Conservation (phyloP, 2,329 filamentous ascomycete genomes). For the Capronia coronata region DNA sequence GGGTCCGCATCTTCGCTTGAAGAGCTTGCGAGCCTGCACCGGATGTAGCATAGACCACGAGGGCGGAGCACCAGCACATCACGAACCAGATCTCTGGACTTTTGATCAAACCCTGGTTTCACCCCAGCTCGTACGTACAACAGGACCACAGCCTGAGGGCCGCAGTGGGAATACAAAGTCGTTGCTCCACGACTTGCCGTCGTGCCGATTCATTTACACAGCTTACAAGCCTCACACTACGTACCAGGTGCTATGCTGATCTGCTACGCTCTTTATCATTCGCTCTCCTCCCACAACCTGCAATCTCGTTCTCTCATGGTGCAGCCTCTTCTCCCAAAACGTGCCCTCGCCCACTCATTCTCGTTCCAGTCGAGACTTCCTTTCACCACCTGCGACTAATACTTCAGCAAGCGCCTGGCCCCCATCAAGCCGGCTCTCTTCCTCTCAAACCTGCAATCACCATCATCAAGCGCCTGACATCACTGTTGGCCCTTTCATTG, state of each 20-base stretch:
- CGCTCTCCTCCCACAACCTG: not conserved
- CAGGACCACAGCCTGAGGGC: not conserved
- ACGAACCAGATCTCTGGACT: not conserved
- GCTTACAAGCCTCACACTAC: not conserved
- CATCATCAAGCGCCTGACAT: conserved; percentile 20
- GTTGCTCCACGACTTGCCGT: not conserved
- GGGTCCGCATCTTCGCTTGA: not conserved
- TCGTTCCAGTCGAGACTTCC: not conserved
- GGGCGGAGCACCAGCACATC: too few relatives aligned
- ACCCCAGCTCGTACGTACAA: not conserved
- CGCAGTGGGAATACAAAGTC: too few relatives aligned
- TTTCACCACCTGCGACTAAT: not conserved
- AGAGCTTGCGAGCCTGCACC: not conserved
- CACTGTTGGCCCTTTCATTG: conserved; percentile 8
- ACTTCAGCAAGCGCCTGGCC: conserved; percentile 18
- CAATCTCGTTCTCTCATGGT: not conserved
- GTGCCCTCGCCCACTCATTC: not conserved
- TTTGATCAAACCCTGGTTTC: not conserved
- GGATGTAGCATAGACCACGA: too few relatives aligned
- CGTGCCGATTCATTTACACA: not conserved
- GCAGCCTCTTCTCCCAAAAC: not conserved
- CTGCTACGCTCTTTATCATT: not conserved
- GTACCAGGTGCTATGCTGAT: not conserved
- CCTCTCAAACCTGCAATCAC: conserved; percentile 19
- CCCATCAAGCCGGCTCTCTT: conserved; percentile 1